A percentile compares a stretch with the other conserved stretches of the same genome.
Evolutionary conservation across 805 yeast species (phyloP).

Genomic region (Wickerhamomyces silvicola): DNA sequence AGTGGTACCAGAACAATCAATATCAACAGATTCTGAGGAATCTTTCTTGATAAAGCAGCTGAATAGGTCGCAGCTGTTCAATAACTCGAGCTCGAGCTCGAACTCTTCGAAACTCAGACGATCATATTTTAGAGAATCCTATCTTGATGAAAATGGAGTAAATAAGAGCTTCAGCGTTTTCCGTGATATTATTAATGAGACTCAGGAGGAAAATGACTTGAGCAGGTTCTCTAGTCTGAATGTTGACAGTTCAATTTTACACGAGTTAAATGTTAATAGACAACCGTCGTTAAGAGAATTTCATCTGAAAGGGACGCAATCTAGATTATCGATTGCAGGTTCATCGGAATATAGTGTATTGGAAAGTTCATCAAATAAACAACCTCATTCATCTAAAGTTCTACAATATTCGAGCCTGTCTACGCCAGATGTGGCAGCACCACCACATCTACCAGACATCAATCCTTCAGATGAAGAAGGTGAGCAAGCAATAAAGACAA

Average conservation of each 20-base stretch:
- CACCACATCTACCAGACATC: no score
- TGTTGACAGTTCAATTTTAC: conserved; percentile 6
- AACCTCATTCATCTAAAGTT: no score
- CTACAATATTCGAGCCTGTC: no score
- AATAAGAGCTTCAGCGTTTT: conserved; percentile 17
- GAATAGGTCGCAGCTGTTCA: conserved; percentile 20
- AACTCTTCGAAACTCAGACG: conserved; percentile 9
- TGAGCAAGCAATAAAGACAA: no score
- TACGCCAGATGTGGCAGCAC: no score
- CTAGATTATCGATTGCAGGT: conserved; percentile 4
- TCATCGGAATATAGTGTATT: not conserved
- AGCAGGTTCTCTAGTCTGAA: conserved; percentile 15
- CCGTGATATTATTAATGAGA: conserved; percentile 19
- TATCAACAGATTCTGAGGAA: conserved; percentile 24
- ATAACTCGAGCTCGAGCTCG: conserved; percentile 8
- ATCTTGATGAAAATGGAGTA: conserved; percentile 19
- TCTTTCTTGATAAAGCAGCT: conserved; percentile 22
- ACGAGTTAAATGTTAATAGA: no score
- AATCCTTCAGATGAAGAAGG: no score
- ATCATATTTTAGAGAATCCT: conserved; percentile 20
- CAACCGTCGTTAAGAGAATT: conserved; percentile 7
- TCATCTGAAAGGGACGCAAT: conserved; percentile 7
- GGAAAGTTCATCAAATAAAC: no score
- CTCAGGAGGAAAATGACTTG: conserved; percentile 15
- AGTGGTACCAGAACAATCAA: conserved; percentile 9